Evolutionary conservation across 345 rosid species (phyloP).

Genomic region (Sonneratia caseolaris): DNA sequence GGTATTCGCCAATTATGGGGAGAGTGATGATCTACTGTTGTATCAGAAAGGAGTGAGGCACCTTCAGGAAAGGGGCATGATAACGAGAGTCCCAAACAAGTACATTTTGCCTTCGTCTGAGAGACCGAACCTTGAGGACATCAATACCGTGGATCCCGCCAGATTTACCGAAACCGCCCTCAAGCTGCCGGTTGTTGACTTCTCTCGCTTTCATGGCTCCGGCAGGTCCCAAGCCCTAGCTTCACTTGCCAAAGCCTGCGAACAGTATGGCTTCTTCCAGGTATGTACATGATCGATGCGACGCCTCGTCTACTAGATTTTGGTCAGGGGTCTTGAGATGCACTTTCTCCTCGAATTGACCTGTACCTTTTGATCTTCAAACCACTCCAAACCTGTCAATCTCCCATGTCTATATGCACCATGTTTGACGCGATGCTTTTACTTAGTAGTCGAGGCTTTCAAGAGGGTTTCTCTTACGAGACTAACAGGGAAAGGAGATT

Average conservation of each 20-base stretch:
- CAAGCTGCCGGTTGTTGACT: slow-evolving; percentile 24
- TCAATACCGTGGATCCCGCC: background rate
- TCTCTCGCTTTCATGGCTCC: slow-evolving; percentile 19
- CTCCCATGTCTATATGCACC: no score
- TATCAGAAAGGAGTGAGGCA: slow-evolving; percentile 29
- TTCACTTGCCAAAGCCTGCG: slow-evolving; percentile 24
- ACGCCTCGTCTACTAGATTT: background rate
- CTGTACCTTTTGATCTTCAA: no score
- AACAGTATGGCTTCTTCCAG: slow-evolving; percentile 33
- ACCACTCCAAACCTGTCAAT: no score
- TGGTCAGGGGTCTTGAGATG: background rate
- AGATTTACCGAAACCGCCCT: background rate
- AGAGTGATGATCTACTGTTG: background rate
- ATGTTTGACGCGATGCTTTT: no score
- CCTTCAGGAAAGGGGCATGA: slow-evolving; percentile 17
- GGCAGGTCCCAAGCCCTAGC: slow-evolving; percentile 15
- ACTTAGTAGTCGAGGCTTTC: no score
- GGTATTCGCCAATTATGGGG: background rate
- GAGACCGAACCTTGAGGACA: slow-evolving; percentile 10
- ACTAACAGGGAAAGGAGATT: no score
- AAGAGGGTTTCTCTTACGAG: no score
- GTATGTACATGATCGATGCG: background rate
- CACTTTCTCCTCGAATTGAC: background rate
- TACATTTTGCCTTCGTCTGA: slow-evolving; percentile 24
- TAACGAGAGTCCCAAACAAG: slow-evolving; percentile 20